Evolutionary conservation across 805 yeast genomes (phyloP).

Genomic region (Saccharomycopsis babjevae): DNA sequence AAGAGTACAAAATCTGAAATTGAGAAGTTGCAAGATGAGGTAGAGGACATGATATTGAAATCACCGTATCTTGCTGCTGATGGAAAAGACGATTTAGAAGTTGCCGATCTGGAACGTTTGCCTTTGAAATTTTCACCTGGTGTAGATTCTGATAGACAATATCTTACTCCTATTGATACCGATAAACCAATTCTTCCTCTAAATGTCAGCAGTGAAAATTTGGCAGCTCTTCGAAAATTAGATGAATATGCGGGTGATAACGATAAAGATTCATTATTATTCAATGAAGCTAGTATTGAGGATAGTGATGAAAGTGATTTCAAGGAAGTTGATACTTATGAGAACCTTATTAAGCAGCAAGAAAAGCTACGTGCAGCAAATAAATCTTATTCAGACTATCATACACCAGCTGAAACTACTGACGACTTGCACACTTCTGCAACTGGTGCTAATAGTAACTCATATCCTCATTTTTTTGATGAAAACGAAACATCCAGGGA

Average conservation of each 20-base stretch:
- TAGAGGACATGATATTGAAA: conserved; percentile 2
- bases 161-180: neutral
- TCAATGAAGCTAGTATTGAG: neutral
- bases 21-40: conserved; percentile 13
- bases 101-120: neutral
- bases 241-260: neutral
- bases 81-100: neutral
- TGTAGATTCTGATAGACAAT: neutral
- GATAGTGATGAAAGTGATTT: neutral
- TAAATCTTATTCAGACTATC: neutral
- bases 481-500: neutral
- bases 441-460: neutral
- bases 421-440: neutral
- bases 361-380: neutral
- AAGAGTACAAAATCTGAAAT: conserved; percentile 7
- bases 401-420: neutral
- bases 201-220: neutral
- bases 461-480: neutral
- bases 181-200: neutral
- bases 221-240: neutral
- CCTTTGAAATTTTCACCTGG: neutral
- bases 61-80: neutral
- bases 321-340: neutral
- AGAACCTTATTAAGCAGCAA: neutral
- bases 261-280: neutral